Evolutionary conservation across 1,284 basidiomycete genomes (phyloP).

Genomic region (Leccinum subspadiceum): DNA sequence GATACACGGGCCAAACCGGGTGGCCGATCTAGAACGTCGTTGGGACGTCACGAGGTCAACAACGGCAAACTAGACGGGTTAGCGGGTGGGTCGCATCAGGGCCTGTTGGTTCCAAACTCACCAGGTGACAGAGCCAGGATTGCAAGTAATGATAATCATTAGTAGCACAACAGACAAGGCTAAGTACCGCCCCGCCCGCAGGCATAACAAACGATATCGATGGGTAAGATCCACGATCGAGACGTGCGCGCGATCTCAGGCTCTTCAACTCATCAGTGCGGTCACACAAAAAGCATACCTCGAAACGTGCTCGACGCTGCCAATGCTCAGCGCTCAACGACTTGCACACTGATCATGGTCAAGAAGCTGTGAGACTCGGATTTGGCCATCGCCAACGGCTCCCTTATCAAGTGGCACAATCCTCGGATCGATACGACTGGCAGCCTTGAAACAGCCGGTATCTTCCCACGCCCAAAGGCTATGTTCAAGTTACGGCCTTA

Average conservation of each 20-base stretch:
- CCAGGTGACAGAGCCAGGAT: not conserved
- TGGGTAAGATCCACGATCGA: not conserved
- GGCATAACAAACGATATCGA: not conserved
- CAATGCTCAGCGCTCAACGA: slow-evolving; percentile 7
- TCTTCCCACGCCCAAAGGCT: slow-evolving; percentile 7
- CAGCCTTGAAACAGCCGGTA: not conserved
- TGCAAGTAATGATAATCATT: not conserved
- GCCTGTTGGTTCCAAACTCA: not conserved
- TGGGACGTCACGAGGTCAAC: slow-evolving; percentile 7
- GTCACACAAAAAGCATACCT: slow-evolving; percentile 12
- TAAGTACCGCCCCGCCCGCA: not conserved
- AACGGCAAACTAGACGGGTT: slow-evolving; percentile 12
- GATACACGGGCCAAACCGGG: slow-evolving; percentile 24
- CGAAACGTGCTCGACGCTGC: slow-evolving; percentile 7
- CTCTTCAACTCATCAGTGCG: slow-evolving; percentile 1
- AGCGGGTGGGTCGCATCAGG: not conserved
- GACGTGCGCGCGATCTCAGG: not conserved
- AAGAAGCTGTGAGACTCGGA: slow-evolving; percentile 5
- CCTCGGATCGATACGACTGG: slow-evolving; percentile 31
- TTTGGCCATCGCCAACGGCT: not conserved
- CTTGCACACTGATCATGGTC: slow-evolving; percentile 20
- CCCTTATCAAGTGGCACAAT: slow-evolving; percentile 22
- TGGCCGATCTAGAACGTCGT: not conserved
- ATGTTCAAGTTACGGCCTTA: not conserved
- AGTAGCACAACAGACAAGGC: not conserved